Evolutionary conservation across 1,139 yeast species (phyloP), one percentile per base, ranked within the genome.

Genomic region (Hansenula sp.): DNA sequence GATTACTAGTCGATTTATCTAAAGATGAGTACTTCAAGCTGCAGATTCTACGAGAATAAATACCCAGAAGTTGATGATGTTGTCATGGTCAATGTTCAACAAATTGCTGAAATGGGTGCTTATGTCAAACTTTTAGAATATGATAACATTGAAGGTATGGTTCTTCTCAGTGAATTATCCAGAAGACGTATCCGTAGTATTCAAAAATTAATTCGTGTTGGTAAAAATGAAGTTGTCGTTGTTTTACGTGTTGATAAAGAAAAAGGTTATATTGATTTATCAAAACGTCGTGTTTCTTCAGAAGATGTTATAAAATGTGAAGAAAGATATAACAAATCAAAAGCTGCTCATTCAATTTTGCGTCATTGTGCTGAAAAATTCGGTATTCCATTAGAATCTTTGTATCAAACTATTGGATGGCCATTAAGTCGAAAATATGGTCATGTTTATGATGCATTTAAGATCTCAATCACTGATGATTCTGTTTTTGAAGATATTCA

Each of bases 141-240:
- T 64, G 97, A 92, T 69, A 94, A 90, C 64, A 90, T 92, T 59
- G 98, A 92, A 69, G 99, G 98, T 59, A 92, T 92, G 99, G 96
- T 92, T 46, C 75, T 92, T 55, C 77, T 92, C 58, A 86, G 96
- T 32, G 99, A 92, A 69, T 77, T 92, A 56, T 89, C 97, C 29
- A 87, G 98, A 77, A 87, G 98, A 77, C 95, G 99, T 73, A 92
- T 92, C 60, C 80, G 99, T 68, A 88, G 97, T 43, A 92, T 92
- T 61, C 99, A 92, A 68, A 94, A 92, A 64, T 79, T 89, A 65
- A 90, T 92, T 65, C 86, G 97, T 71, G 97, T 92, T 47, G 99
- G 99, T 53, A 88, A 95, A 65, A 92, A 94, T 62, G 99, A 92
- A 69, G 97, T 92, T 44, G 98, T 94, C 26, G 97, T 92, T 45